Conservation (phyloP, 495 filamentous ascomycete genomes). For the Ascodesmis nigricans region DNA sequence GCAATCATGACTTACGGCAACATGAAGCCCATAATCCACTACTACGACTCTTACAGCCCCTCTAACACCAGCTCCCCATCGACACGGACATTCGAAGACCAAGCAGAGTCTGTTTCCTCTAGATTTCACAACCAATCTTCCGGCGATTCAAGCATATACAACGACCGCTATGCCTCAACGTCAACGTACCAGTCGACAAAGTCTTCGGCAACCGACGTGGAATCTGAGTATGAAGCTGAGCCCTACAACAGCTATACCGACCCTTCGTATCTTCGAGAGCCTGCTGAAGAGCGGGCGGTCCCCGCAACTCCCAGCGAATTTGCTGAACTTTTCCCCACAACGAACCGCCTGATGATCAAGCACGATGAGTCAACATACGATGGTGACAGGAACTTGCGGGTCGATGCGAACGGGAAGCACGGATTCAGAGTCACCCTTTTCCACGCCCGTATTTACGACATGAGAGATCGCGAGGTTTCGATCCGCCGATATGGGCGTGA, state of each 20-base stretch:
- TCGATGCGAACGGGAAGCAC: conserved; percentile 42
- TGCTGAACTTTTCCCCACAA: conserved; percentile 66
- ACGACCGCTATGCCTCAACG: too few relatives aligned
- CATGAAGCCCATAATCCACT: too few relatives aligned
- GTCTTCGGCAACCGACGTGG: too few relatives aligned
- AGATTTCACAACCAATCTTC: too few relatives aligned
- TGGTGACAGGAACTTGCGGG: conserved; percentile 90
- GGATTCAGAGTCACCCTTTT: conserved; percentile 62
- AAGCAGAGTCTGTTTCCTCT: too few relatives aligned
- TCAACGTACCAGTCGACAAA: too few relatives aligned
- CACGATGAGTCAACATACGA: conserved; percentile 84
- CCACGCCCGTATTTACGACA: conserved; percentile 86
- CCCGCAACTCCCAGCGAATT: conserved; percentile 65
- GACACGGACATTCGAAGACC: too few relatives aligned
- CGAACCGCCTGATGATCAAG: conserved; percentile 54
- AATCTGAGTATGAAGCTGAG: conserved; percentile 32
- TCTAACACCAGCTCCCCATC: too few relatives aligned
- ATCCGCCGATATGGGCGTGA: conserved; percentile 79
- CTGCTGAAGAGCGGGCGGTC: conserved; percentile 27
- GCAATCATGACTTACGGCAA: too few relatives aligned
- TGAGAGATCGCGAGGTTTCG: conserved; percentile 70
- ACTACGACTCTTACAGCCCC: too few relatives aligned
- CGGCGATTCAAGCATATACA: too few relatives aligned
- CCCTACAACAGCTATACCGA: conserved; percentile 31
- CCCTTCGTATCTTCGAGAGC: conserved; percentile 24